A percentile compares a stretch with the other conserved stretches of the same genome.
Conservation (phyloP, 495 filamentous ascomycete species). For the Aspergillus avenaceus region DNA sequence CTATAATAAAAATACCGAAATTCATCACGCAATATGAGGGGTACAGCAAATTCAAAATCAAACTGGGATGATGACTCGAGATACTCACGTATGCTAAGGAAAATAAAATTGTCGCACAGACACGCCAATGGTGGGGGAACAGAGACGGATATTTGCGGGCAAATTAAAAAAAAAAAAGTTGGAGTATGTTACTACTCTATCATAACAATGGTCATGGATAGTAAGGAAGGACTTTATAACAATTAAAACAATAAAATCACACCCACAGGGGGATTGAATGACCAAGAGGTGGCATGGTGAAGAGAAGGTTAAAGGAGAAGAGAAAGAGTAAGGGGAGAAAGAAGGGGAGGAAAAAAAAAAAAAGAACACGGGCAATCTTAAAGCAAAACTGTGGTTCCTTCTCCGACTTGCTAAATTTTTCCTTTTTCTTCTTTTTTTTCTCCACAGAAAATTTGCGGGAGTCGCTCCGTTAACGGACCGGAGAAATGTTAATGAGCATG, state of each 20-base stretch:
- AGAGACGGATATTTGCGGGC: constrained; percentile 5
- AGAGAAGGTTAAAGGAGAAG: constrained; percentile 20
- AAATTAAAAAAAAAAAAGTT: constrained; percentile 10
- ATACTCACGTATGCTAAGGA: constrained; percentile 13
- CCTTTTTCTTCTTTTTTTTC: constrained; percentile 5
- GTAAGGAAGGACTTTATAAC: background rate
- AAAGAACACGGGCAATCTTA: no score
- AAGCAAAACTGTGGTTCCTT: constrained; percentile 2
- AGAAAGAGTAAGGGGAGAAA: constrained; percentile 9
- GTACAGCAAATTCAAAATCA: background rate
- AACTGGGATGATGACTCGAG: background rate
- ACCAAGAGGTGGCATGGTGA: constrained; percentile 20
- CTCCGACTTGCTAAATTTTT: background rate
- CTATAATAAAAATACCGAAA: constrained; percentile 42
- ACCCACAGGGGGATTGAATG: constrained; percentile 21
- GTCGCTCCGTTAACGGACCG: constrained; percentile 11
- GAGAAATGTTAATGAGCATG: background rate
- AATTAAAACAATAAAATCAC: constrained; percentile 13
- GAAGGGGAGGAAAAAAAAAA: background rate
- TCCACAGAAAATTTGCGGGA: constrained; percentile 15
- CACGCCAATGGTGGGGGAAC: constrained; percentile 15
- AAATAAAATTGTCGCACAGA: constrained; percentile 8
- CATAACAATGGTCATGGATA: constrained; percentile 13
- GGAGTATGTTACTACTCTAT: constrained; percentile 8
- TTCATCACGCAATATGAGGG: constrained; percentile 36